Base-by-base conservation (phyloP, 768 basidiomycete genomes). In the Auriscalpium vulgare region DNA sequence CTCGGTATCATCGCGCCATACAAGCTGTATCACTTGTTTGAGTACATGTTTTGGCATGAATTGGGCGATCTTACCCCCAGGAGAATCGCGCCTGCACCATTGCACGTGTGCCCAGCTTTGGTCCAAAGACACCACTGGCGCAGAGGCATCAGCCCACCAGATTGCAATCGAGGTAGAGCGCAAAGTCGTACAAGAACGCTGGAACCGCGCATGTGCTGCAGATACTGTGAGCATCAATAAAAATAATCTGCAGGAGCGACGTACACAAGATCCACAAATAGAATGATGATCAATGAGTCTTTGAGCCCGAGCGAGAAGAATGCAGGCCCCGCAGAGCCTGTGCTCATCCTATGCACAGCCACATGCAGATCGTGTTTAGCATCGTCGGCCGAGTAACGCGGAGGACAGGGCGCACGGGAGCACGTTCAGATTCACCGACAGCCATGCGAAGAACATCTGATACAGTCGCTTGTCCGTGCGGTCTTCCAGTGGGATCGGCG, bases 401-500 rank as follows among this genome's bases (percentile, higher is more conserved):
- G 16, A 37, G 17, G 10, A 40, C 9, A 44, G n/a, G 11, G 44
- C 75, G 29, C 34, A 85, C 69, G 75, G 76, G 16, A 85, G 71
- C 29, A 87, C 78, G 61, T 86, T 86, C 67, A 85, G 77, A 64
- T 85, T 86, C 53, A 80, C 76, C 8, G 85, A 81, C 62, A 87
- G 83, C 86, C 85, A 87, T 4, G 87, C 73, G 62, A 84, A 83
- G 71, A 87, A 87, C 62, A 85, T 68, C 57, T 87, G 83, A 62
- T 79, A 80, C 51, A 80, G 76, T 47, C 79, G 77, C n/a, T 71
- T 77, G 62, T 87, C 85, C 9, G 63, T 74, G 47, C 84, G 77
- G 45, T 79, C 70, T 29, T 77, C 76, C 2, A 67, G 60, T 1
- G 77, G 66, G 1, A 81, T 77, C 4, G 85, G 85, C 17, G 76